Conservation (phyloP, 2,329 filamentous ascomycete species). For the Xylaria polymorpha region DNA sequence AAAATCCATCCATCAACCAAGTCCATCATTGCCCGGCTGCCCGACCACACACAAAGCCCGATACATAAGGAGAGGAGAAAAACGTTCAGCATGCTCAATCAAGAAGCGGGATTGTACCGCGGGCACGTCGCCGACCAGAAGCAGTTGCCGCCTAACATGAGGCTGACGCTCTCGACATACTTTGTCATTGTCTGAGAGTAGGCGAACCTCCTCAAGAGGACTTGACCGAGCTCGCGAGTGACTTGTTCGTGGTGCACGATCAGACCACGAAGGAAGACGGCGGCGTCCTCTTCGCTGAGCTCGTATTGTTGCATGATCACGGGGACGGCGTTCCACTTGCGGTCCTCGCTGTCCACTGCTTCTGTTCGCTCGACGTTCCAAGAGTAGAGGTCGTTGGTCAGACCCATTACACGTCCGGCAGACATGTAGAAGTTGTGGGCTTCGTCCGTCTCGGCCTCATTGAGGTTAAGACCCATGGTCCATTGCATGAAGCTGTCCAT, state of each 20-base stretch:
- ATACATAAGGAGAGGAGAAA: neutral
- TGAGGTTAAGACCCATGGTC: conserved; percentile 39
- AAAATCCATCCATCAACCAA: neutral
- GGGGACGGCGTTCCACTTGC: conserved; percentile 42
- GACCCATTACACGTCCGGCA: conserved; percentile 40
- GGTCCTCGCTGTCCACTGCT: conserved; percentile 32
- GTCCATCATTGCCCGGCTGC: conserved; percentile 11
- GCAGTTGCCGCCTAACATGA: conserved; percentile 42
- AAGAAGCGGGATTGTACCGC: conserved; percentile 35
- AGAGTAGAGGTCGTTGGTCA: conserved; percentile 43
- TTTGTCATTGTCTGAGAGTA: conserved; percentile 37
- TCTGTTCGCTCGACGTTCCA: conserved; percentile 42
- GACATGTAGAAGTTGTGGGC: conserved; percentile 40
- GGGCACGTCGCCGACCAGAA: conserved; percentile 42
- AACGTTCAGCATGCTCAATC: conserved; percentile 9
- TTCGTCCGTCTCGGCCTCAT: conserved; percentile 40
- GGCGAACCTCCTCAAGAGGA: conserved; percentile 30
- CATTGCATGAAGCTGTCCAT: conserved; percentile 44
- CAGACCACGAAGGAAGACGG: conserved; percentile 36
- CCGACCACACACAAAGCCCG: neutral
- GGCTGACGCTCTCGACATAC: conserved; percentile 39
- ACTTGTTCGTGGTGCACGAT: conserved; percentile 39
- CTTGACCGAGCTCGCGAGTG: conserved; percentile 37
- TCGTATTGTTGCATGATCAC: conserved; percentile 42
- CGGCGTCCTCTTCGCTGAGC: conserved; percentile 37